A percentile compares a stretch with the other conserved stretches of the same genome.
Evolutionary conservation across 2,329 filamentous ascomycete genomes (phyloP).

Genomic region (Periconia sp.): DNA sequence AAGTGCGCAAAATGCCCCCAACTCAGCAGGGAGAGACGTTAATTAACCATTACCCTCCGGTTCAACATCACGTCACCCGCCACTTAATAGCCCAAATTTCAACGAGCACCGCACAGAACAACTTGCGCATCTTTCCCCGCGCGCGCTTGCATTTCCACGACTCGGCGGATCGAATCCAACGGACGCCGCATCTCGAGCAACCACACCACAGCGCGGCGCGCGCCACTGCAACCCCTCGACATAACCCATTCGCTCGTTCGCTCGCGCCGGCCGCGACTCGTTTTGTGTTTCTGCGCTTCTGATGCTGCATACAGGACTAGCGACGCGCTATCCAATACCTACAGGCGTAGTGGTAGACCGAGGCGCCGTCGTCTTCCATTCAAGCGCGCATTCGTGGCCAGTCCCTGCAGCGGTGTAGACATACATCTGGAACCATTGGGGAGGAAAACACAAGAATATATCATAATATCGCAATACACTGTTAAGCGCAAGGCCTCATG

Average conservation of each 20-base stretch:
- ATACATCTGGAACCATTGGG: not conserved
- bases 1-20: conserved; percentile 4
- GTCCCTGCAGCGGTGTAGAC: conserved; percentile 6
- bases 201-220: conserved; percentile 12
- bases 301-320: not conserved
- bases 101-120: too few species aligned
- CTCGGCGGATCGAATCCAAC: not conserved
- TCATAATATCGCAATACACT: conserved; percentile 18
- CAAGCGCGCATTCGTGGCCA: conserved; percentile 7
- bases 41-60: not conserved
- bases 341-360: too few species aligned
- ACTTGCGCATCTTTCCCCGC: too few species aligned
- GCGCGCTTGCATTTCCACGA: too few species aligned
- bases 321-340: not conserved
- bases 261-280: conserved; percentile 11
- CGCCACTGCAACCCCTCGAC: conserved; percentile 29
- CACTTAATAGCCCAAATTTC: too few species aligned
- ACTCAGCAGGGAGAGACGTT: not conserved
- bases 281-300: not conserved
- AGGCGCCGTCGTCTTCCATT: too few species aligned
- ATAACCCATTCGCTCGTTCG: conserved; percentile 1
- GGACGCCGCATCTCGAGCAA: conserved; percentile 5
- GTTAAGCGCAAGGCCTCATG: conserved; percentile 26
- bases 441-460: conserved; percentile 15
- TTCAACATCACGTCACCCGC: too few species aligned